Evolutionary conservation across 2,329 filamentous ascomycete species (phyloP).

Genomic region (Tolypocladium tundrense): DNA sequence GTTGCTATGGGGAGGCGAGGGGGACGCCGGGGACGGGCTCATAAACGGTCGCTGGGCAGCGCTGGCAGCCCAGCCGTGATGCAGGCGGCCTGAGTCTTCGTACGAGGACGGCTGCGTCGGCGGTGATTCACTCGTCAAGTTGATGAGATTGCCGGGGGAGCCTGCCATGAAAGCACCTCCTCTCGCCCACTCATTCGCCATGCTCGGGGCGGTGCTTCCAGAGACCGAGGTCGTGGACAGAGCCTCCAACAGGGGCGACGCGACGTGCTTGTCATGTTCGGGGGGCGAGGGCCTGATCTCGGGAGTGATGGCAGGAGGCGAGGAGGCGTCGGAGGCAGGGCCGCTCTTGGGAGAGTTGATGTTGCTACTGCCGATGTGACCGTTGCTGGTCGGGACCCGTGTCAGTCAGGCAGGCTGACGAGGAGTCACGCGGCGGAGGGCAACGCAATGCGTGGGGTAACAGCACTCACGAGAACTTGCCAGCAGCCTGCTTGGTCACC

Average conservation of each 20-base stretch:
- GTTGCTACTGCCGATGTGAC: slow-evolving; percentile 16
- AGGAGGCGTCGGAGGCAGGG: slow-evolving; percentile 32
- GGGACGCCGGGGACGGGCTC: slow-evolving; percentile 33
- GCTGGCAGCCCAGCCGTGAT: slow-evolving; percentile 35
- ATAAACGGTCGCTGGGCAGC: slow-evolving; percentile 34
- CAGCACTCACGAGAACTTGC: slow-evolving; percentile 39
- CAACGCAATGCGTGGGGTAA: background rate
- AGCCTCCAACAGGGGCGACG: slow-evolving; percentile 38
- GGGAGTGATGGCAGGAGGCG: slow-evolving; percentile 33
- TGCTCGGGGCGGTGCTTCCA: slow-evolving; percentile 35
- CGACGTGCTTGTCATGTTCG: slow-evolving; percentile 31
- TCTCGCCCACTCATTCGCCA: slow-evolving; percentile 35
- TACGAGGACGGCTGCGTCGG: slow-evolving; percentile 43
- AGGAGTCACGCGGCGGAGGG: slow-evolving; percentile 18
- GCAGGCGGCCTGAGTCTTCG: slow-evolving; percentile 33
- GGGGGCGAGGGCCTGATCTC: slow-evolving; percentile 31
- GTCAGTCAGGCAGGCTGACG: slow-evolving; percentile 11
- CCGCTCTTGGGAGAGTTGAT: slow-evolving; percentile 23
- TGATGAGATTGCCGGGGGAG: slow-evolving; percentile 44
- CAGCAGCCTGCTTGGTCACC: slow-evolving; percentile 41
- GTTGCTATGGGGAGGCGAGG: slow-evolving; percentile 23
- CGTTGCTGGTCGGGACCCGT: slow-evolving; percentile 7
- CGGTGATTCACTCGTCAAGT: slow-evolving; percentile 39
- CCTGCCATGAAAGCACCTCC: slow-evolving; percentile 27
- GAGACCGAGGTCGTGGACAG: slow-evolving; percentile 38